phyloP scores from a whole-genome alignment of 768 basidiomycete species.

The Suillus occidentalis region DNA sequence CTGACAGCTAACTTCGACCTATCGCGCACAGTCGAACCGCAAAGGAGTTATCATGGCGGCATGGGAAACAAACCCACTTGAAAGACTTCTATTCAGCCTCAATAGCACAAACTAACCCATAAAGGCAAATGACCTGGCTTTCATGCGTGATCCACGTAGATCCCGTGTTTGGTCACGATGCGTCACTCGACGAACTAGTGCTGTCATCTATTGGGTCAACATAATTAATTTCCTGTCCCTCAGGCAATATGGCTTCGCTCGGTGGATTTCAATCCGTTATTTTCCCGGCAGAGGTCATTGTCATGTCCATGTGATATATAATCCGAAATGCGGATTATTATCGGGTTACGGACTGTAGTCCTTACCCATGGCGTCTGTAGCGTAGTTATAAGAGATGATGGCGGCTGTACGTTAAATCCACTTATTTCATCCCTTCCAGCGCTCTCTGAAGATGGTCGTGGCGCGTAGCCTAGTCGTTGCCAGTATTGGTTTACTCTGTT shows the following conservation, averaged over 20 bases:
- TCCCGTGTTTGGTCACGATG: not conserved
- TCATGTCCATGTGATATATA: not conserved
- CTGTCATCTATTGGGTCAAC: not conserved
- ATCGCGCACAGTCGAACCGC: not conserved
- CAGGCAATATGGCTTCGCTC: not conserved
- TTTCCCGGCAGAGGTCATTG: not conserved
- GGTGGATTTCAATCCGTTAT: not conserved
- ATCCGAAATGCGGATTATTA: slow-evolving; percentile 1
- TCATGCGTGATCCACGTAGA: not conserved
- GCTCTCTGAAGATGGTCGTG: slow-evolving; percentile 14
- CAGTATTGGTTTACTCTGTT: slow-evolving; percentile 8
- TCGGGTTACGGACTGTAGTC: not conserved
- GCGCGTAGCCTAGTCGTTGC: slow-evolving; percentile 5
- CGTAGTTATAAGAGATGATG: slow-evolving; percentile 6
- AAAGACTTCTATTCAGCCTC: not conserved
- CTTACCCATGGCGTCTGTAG: not conserved
- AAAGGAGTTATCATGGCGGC: not conserved
- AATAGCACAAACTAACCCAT: not conserved
- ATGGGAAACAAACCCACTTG: not conserved
- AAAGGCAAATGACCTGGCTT: not conserved
- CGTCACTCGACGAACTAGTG: not conserved
- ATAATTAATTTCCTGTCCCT: not conserved
- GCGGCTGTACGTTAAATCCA: not conserved
- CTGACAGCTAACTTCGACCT: not conserved
- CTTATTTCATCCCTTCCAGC: not conserved